These are phyloP conservation scores for Agaricus bisporus DNA, from an alignment of 768 basidiomycete species.

Conservation along the genomic window DNA sequence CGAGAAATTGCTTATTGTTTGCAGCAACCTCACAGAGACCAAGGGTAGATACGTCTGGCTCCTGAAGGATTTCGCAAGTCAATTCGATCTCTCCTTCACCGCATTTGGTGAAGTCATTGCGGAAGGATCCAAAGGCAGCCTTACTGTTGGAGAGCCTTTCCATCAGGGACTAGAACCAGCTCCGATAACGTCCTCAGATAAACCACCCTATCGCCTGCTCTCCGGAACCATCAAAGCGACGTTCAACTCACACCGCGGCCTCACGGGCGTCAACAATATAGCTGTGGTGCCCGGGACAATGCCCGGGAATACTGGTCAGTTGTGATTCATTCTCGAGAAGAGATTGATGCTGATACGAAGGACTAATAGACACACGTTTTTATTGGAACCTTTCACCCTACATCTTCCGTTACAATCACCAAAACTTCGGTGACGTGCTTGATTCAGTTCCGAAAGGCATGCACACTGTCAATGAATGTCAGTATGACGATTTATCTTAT, in stretches of 20 bases:
- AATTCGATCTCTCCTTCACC: conserved; percentile 52
- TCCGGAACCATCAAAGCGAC: conserved; percentile 63
- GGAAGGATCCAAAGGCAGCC: conserved; percentile 31
- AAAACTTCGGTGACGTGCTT: conserved; percentile 27
- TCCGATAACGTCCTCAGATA: conserved; percentile 49
- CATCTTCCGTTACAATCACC: conserved; percentile 66
- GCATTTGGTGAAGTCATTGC: conserved; percentile 47
- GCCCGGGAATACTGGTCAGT: conserved; percentile 52
- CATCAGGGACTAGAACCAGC: conserved; percentile 56
- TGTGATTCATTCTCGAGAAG: conserved; percentile 1
- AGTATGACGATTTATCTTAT: conserved; percentile 15
- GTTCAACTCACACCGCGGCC: conserved; percentile 42
- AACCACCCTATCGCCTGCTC: conserved; percentile 43
- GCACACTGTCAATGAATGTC: conserved; percentile 73
- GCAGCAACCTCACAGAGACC: conserved; percentile 31
- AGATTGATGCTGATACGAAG: neutral
- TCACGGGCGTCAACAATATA: conserved; percentile 28
- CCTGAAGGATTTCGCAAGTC: conserved; percentile 37
- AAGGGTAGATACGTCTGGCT: conserved; percentile 38
- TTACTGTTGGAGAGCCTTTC: conserved; percentile 48
- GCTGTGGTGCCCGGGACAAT: conserved; percentile 49
- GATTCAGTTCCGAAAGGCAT: conserved; percentile 29
- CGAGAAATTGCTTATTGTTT: too few relatives aligned
- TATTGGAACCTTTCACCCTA: conserved; percentile 52
- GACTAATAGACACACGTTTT: conserved; percentile 44